A percentile compares a stretch with the other conserved stretches of the same genome.
Conservation (phyloP, 805 yeast genomes). For the Saturnispora bothae region DNA sequence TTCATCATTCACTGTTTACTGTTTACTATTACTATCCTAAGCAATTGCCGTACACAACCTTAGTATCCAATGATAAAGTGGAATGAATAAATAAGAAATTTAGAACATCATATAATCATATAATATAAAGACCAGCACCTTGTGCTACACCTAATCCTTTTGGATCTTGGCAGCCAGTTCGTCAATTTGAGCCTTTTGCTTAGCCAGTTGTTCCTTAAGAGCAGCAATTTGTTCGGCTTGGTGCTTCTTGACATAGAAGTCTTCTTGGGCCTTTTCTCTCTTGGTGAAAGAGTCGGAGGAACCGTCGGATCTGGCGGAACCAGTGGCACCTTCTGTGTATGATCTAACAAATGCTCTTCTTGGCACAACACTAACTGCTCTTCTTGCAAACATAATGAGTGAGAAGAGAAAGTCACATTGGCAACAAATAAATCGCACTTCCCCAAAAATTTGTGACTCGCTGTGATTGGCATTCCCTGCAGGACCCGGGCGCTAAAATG, state of each 20-base stretch:
- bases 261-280: conserved; percentile 91
- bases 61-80: no score
- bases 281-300: conserved; percentile 57
- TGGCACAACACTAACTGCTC: conserved; percentile 27
- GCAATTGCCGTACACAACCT: no score
- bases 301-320: conserved; percentile 45
- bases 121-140: no score
- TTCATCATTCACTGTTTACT: no score
- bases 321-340: conserved; percentile 51
- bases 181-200: conserved; percentile 54
- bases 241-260: conserved; percentile 72
- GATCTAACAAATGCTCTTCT: conserved; percentile 25
- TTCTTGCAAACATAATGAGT: conserved; percentile 28
- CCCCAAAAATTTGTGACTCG: no score
- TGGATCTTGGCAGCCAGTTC: conserved; percentile 40
- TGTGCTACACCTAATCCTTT: conserved; percentile 19
- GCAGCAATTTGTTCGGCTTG: conserved; percentile 79
- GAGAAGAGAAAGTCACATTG: not conserved
- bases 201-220: conserved; percentile 64
- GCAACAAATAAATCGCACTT: no score
- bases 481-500: no score
- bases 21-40: no score
- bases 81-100: no score
- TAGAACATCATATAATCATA: no score
- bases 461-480: no score